Percentiles rank a stretch among this genome's conserved stretches.
Conservation (phyloP, 2,329 filamentous ascomycete genomes). For the Aspergillus flavus region DNA sequence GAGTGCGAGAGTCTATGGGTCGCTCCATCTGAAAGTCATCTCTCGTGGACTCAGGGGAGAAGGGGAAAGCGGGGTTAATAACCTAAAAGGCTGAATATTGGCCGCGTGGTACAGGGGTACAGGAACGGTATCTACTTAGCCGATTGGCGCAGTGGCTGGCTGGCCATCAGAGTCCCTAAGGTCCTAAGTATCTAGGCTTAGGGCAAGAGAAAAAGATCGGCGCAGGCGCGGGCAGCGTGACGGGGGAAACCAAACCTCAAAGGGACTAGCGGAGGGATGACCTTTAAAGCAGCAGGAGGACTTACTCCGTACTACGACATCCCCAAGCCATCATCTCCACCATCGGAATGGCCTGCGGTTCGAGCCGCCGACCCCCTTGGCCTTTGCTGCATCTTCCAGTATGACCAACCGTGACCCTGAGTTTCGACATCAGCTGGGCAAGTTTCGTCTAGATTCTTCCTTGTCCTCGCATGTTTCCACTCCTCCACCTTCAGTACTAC, state of each 20-base stretch:
- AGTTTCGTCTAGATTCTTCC: conserved; percentile 25
- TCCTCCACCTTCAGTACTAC: conserved; percentile 1
- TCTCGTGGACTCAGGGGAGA: neutral
- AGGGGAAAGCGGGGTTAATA: neutral
- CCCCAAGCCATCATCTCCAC: conserved; percentile 8
- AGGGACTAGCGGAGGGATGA: neutral
- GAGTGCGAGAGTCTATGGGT: neutral
- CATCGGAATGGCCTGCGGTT: conserved; percentile 33
- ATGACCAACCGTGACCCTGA: conserved; percentile 27
- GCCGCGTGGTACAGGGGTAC: neutral
- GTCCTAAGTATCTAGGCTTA: too few species aligned
- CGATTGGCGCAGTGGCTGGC: neutral
- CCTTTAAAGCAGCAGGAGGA: neutral
- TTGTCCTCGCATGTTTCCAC: conserved; percentile 1
- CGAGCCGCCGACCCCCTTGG: conserved; percentile 28
- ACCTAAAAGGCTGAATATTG: neutral
- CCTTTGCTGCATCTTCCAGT: conserved; percentile 15
- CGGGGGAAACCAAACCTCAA: neutral
- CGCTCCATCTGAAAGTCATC: neutral
- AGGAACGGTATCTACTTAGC: neutral
- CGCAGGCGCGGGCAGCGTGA: neutral
- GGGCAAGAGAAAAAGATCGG: neutral
- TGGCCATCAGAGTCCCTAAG: neutral
- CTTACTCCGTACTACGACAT: neutral
- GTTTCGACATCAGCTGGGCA: conserved; percentile 27